Percentiles rank a stretch among this genome's conserved stretches.
Conservation (phyloP, 352 stramenopile species). For the Phytophthora pinifolia region DNA sequence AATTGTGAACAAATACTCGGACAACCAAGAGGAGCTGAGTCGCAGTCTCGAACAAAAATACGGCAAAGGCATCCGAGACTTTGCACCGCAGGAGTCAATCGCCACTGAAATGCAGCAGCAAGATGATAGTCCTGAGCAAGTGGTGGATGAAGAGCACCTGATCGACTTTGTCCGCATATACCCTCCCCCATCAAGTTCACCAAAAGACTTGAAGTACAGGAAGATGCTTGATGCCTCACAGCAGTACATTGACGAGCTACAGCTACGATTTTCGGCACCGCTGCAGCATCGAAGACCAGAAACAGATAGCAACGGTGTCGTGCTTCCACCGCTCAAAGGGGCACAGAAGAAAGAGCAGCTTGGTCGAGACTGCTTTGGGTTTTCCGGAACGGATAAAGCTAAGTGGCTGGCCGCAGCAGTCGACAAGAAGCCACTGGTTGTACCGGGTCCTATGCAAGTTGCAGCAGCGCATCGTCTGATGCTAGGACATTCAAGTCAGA, state of each 20-base stretch:
- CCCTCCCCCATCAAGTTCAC: slow-evolving; percentile 41
- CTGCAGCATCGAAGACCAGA: slow-evolving; percentile 68
- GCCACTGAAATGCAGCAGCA: slow-evolving; percentile 3
- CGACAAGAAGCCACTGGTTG: slow-evolving; percentile 64
- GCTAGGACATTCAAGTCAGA: slow-evolving; percentile 84
- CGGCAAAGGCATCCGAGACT: slow-evolving; percentile 52
- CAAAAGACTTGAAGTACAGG: slow-evolving; percentile 58
- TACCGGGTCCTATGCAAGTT: slow-evolving; percentile 69
- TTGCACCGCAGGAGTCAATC: slow-evolving; percentile 22
- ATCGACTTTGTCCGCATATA: slow-evolving; percentile 75
- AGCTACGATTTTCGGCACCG: slow-evolving; percentile 77
- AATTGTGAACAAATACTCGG: slow-evolving; percentile 69
- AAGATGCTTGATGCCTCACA: slow-evolving; percentile 84
- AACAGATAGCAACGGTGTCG: slow-evolving; percentile 32
- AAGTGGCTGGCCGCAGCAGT: slow-evolving; percentile 39
- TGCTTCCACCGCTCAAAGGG: slow-evolving; percentile 56
- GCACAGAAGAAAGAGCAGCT: slow-evolving; percentile 51
- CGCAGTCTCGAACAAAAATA: slow-evolving; percentile 72
- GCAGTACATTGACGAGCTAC: slow-evolving; percentile 76
- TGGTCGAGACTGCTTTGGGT: slow-evolving; percentile 80
- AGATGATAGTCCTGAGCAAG: slow-evolving; percentile 6
- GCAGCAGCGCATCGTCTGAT: slow-evolving; percentile 81
- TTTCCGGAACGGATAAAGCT: slow-evolving; percentile 77
- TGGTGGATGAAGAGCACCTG: slow-evolving; percentile 45
- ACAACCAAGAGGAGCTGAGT: slow-evolving; percentile 64